A percentile compares a stretch with the other conserved stretches of the same genome.
phyloP scores from a whole-genome alignment of 371 early-diverging fungal genomes.

The Mucor irregularis region DNA sequence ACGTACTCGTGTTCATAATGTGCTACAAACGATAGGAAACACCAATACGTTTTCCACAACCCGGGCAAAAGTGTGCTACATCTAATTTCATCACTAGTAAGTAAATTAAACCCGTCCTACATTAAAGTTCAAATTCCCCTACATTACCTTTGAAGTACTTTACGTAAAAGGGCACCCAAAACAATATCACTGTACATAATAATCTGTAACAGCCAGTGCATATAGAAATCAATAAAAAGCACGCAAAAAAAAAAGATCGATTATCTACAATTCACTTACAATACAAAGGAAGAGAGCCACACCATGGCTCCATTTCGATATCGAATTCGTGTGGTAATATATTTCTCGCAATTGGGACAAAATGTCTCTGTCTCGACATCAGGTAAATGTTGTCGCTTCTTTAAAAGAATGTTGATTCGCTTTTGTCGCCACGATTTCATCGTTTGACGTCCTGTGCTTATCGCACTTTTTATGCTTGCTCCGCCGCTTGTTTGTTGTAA shows the following conservation, averaged over 20 bases:
- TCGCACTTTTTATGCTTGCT: constrained; percentile 5
- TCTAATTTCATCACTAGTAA: constrained; percentile 15
- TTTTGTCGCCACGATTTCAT: constrained; percentile 24
- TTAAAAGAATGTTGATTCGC: constrained; percentile 11
- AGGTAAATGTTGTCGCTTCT: constrained; percentile 28
- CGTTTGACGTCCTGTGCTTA: constrained; percentile 8
- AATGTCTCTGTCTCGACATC: constrained; percentile 41
- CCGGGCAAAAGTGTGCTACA: constrained; percentile 45
- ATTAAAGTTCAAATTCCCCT: not conserved
- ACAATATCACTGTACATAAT: constrained; percentile 37
- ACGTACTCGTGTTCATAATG: not conserved
- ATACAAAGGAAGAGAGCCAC: constrained; percentile 33
- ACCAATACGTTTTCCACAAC: constrained; percentile 34
- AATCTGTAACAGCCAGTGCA: constrained; percentile 24
- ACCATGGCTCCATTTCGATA: constrained; percentile 39
- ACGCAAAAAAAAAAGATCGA: not conserved
- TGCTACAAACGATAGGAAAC: constrained; percentile 24
- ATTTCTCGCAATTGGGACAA: constrained; percentile 39
- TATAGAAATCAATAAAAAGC: not conserved
- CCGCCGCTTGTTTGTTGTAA: not conserved
- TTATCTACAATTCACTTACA: constrained; percentile 30
- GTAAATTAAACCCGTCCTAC: not conserved
- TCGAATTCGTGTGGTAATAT: constrained; percentile 35
- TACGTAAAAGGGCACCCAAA: constrained; percentile 49
- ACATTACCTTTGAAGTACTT: constrained; percentile 47